phyloP scores from a whole-genome alignment of 495 filamentous ascomycete genomes.

The Cudoniella acicularis region DNA sequence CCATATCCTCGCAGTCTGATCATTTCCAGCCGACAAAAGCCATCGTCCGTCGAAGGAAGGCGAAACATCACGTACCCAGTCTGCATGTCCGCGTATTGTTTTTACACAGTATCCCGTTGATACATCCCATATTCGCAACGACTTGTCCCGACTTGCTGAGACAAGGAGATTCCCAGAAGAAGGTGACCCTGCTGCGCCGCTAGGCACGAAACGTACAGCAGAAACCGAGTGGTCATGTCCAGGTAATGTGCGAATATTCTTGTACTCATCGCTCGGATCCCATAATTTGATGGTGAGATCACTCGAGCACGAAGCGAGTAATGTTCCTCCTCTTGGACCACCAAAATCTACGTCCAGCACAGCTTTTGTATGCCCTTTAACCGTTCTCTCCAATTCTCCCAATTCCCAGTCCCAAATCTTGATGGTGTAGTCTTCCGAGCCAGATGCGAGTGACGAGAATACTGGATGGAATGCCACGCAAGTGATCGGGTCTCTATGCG shows the following conservation, averaged over 20 bases:
- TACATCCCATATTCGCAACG: slow-evolving; percentile 86
- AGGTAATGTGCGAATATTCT: slow-evolving; percentile 87
- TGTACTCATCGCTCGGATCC: slow-evolving; percentile 93
- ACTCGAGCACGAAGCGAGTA: slow-evolving; percentile 85
- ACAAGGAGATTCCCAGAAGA: slow-evolving; percentile 73
- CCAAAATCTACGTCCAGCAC: slow-evolving; percentile 91
- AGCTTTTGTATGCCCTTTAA: slow-evolving; percentile 90
- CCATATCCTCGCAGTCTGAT: slow-evolving; percentile 81
- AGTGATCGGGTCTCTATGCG: slow-evolving; percentile 77
- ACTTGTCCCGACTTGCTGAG: slow-evolving; percentile 76
- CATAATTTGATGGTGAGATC: slow-evolving; percentile 95
- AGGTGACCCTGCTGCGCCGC: slow-evolving; percentile 62
- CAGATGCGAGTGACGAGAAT: slow-evolving; percentile 87
- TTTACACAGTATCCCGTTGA: slow-evolving; percentile 90
- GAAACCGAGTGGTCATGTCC: slow-evolving; percentile 93
- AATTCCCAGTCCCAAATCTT: slow-evolving; percentile 99
- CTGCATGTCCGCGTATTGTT: slow-evolving; percentile 74
- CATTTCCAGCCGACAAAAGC: slow-evolving; percentile 77
- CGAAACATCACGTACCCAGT: slow-evolving; percentile 85
- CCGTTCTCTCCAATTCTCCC: slow-evolving; percentile 84
- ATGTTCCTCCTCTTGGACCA: slow-evolving; percentile 76
- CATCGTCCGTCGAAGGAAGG: slow-evolving; percentile 81
- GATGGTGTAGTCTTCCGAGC: slow-evolving; percentile 81
- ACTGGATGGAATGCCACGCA: slow-evolving; percentile 93
- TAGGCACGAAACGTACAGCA: slow-evolving; percentile 84